Conservation (phyloP, 805 yeast genomes). For the Debaryomyces tyrocola region DNA sequence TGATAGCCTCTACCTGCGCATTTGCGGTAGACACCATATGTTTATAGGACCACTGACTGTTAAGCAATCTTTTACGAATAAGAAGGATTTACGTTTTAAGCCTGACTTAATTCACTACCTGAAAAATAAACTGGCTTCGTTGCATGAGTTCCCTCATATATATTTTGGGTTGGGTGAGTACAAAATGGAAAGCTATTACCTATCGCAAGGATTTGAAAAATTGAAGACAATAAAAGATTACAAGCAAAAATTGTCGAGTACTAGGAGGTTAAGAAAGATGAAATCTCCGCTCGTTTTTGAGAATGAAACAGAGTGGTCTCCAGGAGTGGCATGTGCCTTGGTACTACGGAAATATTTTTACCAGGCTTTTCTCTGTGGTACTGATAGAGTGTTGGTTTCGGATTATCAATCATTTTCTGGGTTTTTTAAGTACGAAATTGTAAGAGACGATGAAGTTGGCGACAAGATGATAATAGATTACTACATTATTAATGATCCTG, state of each 20-base stretch:
- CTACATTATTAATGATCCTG: conserved; percentile 6
- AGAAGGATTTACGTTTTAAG: background rate
- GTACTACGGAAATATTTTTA: conserved; percentile 5
- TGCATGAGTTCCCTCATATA: background rate
- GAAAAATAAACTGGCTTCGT: background rate
- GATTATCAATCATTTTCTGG: conserved; percentile 6
- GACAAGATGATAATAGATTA: conserved; percentile 4
- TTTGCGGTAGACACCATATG: too few species aligned
- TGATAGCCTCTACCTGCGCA: too few species aligned
- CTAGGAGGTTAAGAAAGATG: too few species aligned
- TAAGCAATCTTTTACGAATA: background rate
- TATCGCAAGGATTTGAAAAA: conserved; percentile 2
- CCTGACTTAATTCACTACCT: conserved; percentile 1
- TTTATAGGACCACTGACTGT: background rate
- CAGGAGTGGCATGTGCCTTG: conserved; percentile 1
- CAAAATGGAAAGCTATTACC: background rate
- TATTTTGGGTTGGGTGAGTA: conserved; percentile 3
- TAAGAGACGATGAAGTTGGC: background rate
- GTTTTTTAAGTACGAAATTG: conserved; percentile 3
- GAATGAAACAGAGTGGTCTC: background rate
- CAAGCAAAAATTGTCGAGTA: background rate
- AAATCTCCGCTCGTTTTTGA: too few species aligned
- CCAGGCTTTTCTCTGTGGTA: conserved; percentile 6
- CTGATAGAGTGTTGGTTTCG: conserved; percentile 3
- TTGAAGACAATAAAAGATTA: background rate